These are phyloP conservation scores for Biscutella laevigata DNA, from an alignment of 441 rosid genomes.

Conservation along the genomic window DNA sequence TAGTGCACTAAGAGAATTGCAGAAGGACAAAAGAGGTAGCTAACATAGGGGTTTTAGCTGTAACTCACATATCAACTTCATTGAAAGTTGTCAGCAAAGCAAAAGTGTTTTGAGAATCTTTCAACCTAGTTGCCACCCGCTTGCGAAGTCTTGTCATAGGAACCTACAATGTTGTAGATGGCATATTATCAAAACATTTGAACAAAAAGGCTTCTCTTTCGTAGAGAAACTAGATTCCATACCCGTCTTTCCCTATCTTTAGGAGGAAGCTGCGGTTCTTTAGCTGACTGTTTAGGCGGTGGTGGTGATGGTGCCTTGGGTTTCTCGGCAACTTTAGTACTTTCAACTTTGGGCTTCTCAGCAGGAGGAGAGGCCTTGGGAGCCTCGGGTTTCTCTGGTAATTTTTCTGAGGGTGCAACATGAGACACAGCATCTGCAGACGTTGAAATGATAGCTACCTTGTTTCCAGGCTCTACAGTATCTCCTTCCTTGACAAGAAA, in stretches of 20 bases:
- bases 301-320: slow-evolving; percentile 49
- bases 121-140: slow-evolving; percentile 69
- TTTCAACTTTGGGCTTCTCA: slow-evolving; percentile 52
- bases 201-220: not conserved
- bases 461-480: slow-evolving; percentile 83
- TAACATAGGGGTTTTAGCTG: not conserved
- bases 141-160: slow-evolving; percentile 97
- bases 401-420: slow-evolving; percentile 70
- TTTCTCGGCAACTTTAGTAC: slow-evolving; percentile 50
- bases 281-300: slow-evolving; percentile 51
- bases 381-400: slow-evolving; percentile 43
- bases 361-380: slow-evolving; percentile 51
- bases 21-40: not conserved
- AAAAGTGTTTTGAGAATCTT: slow-evolving; percentile 88
- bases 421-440: slow-evolving; percentile 69
- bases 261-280: slow-evolving; percentile 93
- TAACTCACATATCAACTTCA: slow-evolving; percentile 93
- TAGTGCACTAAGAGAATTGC: not conserved
- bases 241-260: slow-evolving; percentile 98
- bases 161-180: slow-evolving; percentile 46
- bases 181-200: slow-evolving; percentile 13
- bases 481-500: slow-evolving; percentile 87
- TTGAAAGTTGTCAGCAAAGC: slow-evolving; percentile 93
- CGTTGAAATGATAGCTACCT: slow-evolving; percentile 73
- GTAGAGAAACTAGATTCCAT: slow-evolving; percentile 19